Conservation (phyloP, 257 asterid genomes). For the Solanum piurae region DNA sequence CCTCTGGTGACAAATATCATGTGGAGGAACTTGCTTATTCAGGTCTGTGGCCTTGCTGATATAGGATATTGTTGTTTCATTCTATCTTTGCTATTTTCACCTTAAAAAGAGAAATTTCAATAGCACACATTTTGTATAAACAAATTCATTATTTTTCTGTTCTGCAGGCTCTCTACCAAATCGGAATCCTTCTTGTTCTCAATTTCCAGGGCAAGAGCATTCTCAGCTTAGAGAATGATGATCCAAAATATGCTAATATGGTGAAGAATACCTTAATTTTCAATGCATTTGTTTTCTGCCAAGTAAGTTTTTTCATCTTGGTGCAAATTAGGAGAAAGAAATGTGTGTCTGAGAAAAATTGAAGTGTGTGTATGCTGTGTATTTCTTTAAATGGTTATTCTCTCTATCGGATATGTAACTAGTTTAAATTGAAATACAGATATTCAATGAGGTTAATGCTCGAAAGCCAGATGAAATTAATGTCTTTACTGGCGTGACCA, state of each 20-base stretch:
- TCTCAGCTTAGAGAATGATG: conserved; percentile 42
- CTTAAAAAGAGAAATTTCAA: not conserved
- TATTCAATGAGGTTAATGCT: conserved; percentile 81
- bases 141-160: not conserved
- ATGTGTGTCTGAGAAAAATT: not conserved
- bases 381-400: not conserved
- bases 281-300: conserved; percentile 83
- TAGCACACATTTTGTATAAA: not conserved
- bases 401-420: not conserved
- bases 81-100: not conserved
- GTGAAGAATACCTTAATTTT: conserved; percentile 74
- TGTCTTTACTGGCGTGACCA: conserved; percentile 72
- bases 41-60: conserved; percentile 29
- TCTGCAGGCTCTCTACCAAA: conserved; percentile 71
- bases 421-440: conserved; percentile 26
- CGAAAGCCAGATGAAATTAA: conserved; percentile 79
- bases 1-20: conserved; percentile 88
- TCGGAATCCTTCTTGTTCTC: conserved; percentile 59
- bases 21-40: conserved; percentile 93
- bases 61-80: not conserved
- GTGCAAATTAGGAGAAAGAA: not conserved
- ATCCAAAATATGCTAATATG: conserved; percentile 41
- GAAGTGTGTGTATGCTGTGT: not conserved
- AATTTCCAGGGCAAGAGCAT: conserved; percentile 53
- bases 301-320: conserved; percentile 44